A percentile compares a stretch with the other conserved stretches of the same genome.
Evolutionary conservation across 176 grass and related monocot genomes (phyloP).

Genomic region (Carex scoparia): DNA sequence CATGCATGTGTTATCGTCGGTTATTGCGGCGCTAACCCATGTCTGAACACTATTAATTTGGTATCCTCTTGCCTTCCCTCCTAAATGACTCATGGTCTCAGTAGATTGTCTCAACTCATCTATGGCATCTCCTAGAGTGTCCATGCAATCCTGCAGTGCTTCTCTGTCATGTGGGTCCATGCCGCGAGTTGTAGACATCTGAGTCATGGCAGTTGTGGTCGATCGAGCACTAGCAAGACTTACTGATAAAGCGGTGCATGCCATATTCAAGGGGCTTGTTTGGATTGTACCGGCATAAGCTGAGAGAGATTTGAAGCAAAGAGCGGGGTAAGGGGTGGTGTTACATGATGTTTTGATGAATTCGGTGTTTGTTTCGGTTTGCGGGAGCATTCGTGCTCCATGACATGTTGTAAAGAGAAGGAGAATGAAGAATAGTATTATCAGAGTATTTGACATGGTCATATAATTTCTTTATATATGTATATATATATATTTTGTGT

Average conservation of each 20-base stretch:
- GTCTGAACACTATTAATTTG: conserved; percentile 57
- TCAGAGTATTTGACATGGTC: not conserved
- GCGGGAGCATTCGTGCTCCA: not conserved
- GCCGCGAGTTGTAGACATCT: not conserved
- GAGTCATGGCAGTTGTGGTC: not conserved
- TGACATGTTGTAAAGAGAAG: not conserved
- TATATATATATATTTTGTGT: not conserved
- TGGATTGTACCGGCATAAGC: conserved; percentile 19
- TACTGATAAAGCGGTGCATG: conserved; percentile 25
- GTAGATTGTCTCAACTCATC: conserved; percentile 41
- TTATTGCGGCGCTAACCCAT: conserved; percentile 85
- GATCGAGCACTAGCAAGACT: conserved; percentile 17
- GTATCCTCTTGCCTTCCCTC: conserved; percentile 22
- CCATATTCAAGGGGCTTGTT: conserved; percentile 15
- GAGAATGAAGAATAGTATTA: not conserved
- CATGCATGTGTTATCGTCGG: conserved; percentile 65
- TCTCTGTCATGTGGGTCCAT: conserved; percentile 31
- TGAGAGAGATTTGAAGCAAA: conserved; percentile 33
- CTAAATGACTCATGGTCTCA: conserved; percentile 37
- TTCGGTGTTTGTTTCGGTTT: not conserved
- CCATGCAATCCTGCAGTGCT: conserved; percentile 56
- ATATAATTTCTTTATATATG: not conserved
- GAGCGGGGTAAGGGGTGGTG: conserved; percentile 17
- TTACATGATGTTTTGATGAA: conserved; percentile 33
- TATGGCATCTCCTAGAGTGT: conserved; percentile 48